These are phyloP conservation scores for Phytophthora uliginosa DNA, from an alignment of 352 stramenopile genomes.

Conservation along the genomic window DNA sequence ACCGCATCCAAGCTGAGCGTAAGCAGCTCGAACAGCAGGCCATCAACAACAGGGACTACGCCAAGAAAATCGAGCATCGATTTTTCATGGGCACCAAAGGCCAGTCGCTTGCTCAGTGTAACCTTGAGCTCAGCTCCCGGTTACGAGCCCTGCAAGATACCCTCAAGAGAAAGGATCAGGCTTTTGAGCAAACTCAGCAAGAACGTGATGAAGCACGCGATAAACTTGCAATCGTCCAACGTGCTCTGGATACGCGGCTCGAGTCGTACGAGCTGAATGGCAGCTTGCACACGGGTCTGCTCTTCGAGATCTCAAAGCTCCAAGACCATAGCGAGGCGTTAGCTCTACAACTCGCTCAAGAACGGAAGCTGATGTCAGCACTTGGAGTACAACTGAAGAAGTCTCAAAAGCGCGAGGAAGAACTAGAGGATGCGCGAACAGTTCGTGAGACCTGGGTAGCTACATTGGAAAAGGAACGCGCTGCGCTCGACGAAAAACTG, in stretches of 20 bases:
- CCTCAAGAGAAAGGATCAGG: constrained; percentile 36
- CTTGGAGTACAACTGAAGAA: constrained; percentile 45
- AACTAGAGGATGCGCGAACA: constrained; percentile 64
- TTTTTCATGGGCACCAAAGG: constrained; percentile 83
- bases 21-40: constrained; percentile 84
- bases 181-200: constrained; percentile 29
- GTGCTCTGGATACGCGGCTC: constrained; percentile 75
- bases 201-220: constrained; percentile 53
- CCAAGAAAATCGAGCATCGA: constrained; percentile 87
- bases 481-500: constrained; percentile 55
- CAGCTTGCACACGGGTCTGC: constrained; percentile 74
- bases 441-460: constrained; percentile 63
- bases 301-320: constrained; percentile 81
- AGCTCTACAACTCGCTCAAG: constrained; percentile 68
- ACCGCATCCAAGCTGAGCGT: constrained; percentile 80
- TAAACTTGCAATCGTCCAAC: constrained; percentile 77
- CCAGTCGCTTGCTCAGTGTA: constrained; percentile 71
- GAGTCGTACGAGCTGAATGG: constrained; percentile 76
- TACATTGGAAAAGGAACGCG: constrained; percentile 67
- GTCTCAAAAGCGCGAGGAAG: constrained; percentile 39
- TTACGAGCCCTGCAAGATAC: constrained; percentile 56
- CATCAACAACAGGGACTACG: constrained; percentile 87
- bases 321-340: constrained; percentile 76
- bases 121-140: constrained; percentile 58
- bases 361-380: constrained; percentile 51